Evolutionary conservation across 352 stramenopile genomes (phyloP).

Genomic region (Globisporangium recalcitrans): DNA sequence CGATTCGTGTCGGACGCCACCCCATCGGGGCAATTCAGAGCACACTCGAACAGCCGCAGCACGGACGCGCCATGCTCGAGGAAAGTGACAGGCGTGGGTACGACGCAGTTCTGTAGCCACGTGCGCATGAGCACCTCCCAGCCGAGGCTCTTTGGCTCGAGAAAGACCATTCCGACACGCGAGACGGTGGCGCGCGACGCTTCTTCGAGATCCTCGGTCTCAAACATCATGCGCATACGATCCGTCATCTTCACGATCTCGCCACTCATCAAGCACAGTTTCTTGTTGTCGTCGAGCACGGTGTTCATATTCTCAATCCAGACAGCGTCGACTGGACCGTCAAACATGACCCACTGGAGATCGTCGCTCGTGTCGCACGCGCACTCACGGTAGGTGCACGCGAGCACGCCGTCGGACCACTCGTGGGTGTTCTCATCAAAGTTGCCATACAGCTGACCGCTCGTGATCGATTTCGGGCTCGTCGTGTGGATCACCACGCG

Average conservation of each 20-base stretch:
- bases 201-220: slow-evolving; percentile 90
- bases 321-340: slow-evolving; percentile 90
- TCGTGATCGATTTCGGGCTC: slow-evolving; percentile 94
- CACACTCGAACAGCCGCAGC: slow-evolving; percentile 75
- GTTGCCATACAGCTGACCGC: slow-evolving; percentile 92
- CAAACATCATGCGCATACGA: slow-evolving; percentile 95
- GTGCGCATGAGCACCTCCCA: slow-evolving; percentile 87
- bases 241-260: slow-evolving; percentile 95
- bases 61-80: slow-evolving; percentile 88
- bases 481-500: slow-evolving; percentile 84
- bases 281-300: slow-evolving; percentile 92
- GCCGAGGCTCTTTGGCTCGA: slow-evolving; percentile 88
- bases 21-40: slow-evolving; percentile 53
- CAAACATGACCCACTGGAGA: slow-evolving; percentile 93
- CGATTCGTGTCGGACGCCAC: slow-evolving; percentile 62
- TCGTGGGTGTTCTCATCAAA: slow-evolving; percentile 94
- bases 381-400: slow-evolving; percentile 92
- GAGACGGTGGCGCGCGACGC: slow-evolving; percentile 88
- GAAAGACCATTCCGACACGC: slow-evolving; percentile 91
- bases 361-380: slow-evolving; percentile 78
- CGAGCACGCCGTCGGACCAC: slow-evolving; percentile 93
- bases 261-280: slow-evolving; percentile 92
- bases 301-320: slow-evolving; percentile 97
- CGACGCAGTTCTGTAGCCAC: slow-evolving; percentile 82
- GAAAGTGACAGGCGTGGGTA: slow-evolving; percentile 86